Evolutionary conservation across 768 basidiomycete genomes (phyloP).

Genomic region (Dioszegia aurantiaca): DNA sequence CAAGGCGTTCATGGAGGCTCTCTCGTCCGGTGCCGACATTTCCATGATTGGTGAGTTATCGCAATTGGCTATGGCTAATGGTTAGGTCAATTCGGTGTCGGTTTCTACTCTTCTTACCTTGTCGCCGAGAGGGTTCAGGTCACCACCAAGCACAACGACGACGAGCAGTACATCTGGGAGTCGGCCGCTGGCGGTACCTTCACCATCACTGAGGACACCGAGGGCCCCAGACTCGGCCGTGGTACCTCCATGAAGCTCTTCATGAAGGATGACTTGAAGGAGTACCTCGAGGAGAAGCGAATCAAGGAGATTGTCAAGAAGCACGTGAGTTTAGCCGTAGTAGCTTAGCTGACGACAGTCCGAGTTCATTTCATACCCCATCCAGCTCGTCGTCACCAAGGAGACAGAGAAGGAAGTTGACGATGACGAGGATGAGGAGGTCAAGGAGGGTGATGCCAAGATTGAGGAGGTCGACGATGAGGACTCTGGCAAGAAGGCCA

Average conservation of each 20-base stretch:
- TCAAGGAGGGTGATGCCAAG: conserved; percentile 68
- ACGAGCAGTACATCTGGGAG: conserved; percentile 99
- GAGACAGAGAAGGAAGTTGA: conserved; percentile 92
- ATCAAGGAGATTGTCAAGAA: conserved; percentile 99
- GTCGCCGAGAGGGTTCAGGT: conserved; percentile 98
- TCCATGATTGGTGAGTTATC: conserved; percentile 75
- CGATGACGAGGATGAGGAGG: conserved; percentile 62
- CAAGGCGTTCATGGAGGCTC: conserved; percentile 99
- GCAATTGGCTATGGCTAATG: conserved; percentile 21
- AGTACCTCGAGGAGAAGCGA: conserved; percentile 98
- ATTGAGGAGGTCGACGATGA: conserved; percentile 71
- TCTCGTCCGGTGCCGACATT: conserved; percentile 60
- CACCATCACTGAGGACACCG: conserved; percentile 91
- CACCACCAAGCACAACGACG: conserved; percentile 99
- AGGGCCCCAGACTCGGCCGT: conserved; percentile 86
- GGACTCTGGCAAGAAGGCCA: conserved; percentile 67
- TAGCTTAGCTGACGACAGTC: conserved; percentile 54
- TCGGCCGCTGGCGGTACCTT: conserved; percentile 99
- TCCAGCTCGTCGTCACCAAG: conserved; percentile 96
- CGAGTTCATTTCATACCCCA: conserved; percentile 99
- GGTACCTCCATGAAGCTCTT: conserved; percentile 73
- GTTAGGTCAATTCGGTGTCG: conserved; percentile 82
- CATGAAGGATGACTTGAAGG: conserved; percentile 98
- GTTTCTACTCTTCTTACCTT: conserved; percentile 99
- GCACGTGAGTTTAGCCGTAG: conserved; percentile 57